Evolutionary conservation across 129 eudicot genomes (phyloP).

Genomic region (Pulicaria dysenterica): DNA sequence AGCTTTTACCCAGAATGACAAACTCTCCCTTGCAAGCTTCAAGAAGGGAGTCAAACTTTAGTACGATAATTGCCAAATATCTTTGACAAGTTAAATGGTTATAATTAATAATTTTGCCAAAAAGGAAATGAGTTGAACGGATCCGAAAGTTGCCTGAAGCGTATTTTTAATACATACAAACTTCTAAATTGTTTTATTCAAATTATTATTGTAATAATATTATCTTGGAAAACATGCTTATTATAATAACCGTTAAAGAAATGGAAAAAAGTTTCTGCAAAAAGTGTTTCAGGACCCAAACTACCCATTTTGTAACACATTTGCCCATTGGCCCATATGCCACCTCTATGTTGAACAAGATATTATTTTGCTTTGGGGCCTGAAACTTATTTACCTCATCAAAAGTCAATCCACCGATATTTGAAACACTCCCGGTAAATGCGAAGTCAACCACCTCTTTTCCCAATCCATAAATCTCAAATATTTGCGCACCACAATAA

Average conservation of each 20-base stretch:
- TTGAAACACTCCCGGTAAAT: conserved; percentile 87
- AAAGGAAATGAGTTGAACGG: neutral
- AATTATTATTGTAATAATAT: neutral
- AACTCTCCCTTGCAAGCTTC: conserved; percentile 93
- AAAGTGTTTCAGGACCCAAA: conserved; percentile 4
- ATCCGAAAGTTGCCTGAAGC: neutral
- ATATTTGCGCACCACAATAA: conserved; percentile 99
- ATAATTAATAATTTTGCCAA: neutral
- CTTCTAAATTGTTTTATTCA: conserved; percentile 7
- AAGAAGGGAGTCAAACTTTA: conserved; percentile 22
- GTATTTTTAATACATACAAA: conserved; percentile 4
- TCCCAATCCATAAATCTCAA: conserved; percentile 96
- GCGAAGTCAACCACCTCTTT: conserved; percentile 80
- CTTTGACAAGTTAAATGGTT: conserved; percentile 9
- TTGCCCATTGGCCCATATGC: neutral
- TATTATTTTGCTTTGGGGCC: neutral
- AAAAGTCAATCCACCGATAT: conserved; percentile 88
- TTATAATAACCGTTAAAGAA: neutral
- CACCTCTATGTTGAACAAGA: conserved; percentile 6
- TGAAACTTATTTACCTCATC: conserved; percentile 74
- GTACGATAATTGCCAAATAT: conserved; percentile 5
- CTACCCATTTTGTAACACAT: neutral
- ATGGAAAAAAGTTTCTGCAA: neutral
- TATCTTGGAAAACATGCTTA: neutral
- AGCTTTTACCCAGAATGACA: conserved; percentile 99